A percentile compares a stretch with the other conserved stretches of the same genome.
Conservation (phyloP, 257 asterid genomes). For the Nicotiana tomentosiformis region DNA sequence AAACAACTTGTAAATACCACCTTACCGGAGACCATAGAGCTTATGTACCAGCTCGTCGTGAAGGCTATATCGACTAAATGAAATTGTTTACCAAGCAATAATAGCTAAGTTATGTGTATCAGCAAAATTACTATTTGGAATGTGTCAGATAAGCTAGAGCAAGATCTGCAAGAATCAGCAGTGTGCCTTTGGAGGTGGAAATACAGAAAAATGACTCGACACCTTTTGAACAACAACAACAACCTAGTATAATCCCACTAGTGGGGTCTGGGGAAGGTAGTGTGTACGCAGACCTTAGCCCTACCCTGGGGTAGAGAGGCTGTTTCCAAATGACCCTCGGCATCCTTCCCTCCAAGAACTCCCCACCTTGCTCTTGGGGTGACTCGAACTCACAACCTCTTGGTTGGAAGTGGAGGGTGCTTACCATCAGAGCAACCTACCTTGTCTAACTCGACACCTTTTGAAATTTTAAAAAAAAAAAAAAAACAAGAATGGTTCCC, state of each 20-base stretch:
- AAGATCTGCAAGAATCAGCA: not conserved
- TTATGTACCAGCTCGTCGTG: not conserved
- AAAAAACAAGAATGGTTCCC: no score
- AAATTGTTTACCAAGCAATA: not conserved
- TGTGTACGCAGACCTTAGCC: no score
- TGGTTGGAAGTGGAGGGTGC: no score
- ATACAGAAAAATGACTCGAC: not conserved
- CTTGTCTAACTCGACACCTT: not conserved
- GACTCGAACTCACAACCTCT: no score
- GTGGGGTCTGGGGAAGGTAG: no score
- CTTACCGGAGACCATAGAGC: not conserved
- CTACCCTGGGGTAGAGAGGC: no score
- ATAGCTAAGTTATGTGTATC: not conserved
- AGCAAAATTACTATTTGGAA: not conserved
- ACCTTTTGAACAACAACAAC: not conserved
- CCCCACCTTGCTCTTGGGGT: no score
- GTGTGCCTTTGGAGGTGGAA: not conserved
- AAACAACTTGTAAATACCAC: constrained; percentile 4
- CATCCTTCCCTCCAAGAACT: no score
- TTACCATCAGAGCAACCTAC: no score
- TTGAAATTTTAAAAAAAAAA: not conserved
- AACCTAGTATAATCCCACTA: no score
- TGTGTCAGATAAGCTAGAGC: not conserved
- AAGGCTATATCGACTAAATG: not conserved
- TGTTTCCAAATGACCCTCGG: no score